phyloP scores from a whole-genome alignment of 1,139 yeast genomes.

The Saccharomyces hybrid region DNA sequence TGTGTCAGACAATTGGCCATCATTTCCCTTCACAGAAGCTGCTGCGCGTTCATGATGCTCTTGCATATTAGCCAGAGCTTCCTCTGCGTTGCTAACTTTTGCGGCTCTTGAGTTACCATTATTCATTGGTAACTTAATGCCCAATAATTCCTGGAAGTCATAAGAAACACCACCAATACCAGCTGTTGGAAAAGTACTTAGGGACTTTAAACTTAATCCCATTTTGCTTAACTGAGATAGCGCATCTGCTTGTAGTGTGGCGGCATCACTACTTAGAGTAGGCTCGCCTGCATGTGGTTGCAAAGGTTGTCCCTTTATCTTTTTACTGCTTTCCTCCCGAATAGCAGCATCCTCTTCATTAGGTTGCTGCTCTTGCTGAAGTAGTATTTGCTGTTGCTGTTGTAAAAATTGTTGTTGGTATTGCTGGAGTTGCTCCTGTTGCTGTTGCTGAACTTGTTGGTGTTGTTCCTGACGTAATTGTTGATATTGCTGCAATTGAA shows the following conservation, averaged over 20 bases:
- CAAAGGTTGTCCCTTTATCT: neutral
- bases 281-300: neutral
- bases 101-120: constrained; percentile 14
- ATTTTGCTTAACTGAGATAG: constrained; percentile 20
- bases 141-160: constrained; percentile 31
- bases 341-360: neutral
- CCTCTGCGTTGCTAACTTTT: constrained; percentile 25
- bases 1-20: neutral
- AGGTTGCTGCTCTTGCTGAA: constrained; percentile 9
- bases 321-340: neutral
- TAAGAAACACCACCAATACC: constrained; percentile 33
- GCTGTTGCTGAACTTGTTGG: constrained; percentile 20
- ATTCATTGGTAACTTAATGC: constrained; percentile 18
- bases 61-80: constrained; percentile 27
- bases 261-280: neutral
- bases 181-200: constrained; percentile 29
- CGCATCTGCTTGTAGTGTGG: constrained; percentile 18
- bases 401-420: neutral
- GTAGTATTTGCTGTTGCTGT: constrained; percentile 6
- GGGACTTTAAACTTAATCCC: constrained; percentile 20
- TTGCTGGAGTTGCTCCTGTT: constrained; percentile 8
- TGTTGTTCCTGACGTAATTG: constrained; percentile 21
- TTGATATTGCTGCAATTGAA: constrained; percentile 16
- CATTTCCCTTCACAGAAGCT: constrained; percentile 1
- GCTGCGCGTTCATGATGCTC: constrained; percentile 21